phyloP scores from a whole-genome alignment of 495 filamentous ascomycete genomes.

The Penicillium daleae region DNA sequence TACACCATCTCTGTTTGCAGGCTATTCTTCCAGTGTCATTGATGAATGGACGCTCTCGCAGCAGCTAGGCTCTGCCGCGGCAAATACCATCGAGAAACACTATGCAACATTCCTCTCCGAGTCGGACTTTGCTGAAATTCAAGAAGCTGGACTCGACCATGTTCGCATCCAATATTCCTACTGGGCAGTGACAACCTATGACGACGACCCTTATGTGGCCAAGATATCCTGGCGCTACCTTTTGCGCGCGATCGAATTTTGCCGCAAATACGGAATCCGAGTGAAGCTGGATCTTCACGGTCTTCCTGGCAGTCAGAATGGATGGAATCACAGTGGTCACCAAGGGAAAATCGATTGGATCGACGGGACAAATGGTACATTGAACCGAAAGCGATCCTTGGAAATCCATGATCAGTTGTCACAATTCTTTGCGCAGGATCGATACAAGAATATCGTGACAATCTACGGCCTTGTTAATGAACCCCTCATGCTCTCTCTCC shows the following conservation, averaged over 20 bases:
- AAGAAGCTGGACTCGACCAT: conserved; percentile 89
- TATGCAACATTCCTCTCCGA: conserved; percentile 87
- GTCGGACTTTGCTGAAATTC: conserved; percentile 80
- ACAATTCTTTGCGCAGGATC: conserved; percentile 80
- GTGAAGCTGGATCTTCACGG: conserved; percentile 95
- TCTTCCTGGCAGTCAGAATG: conserved; percentile 82
- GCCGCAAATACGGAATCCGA: conserved; percentile 88
- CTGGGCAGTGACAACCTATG: conserved; percentile 89
- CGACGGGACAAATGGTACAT: conserved; percentile 65
- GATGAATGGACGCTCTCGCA: conserved; percentile 85
- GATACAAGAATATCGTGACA: conserved; percentile 80
- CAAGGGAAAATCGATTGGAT: conserved; percentile 76
- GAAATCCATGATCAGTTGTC: conserved; percentile 80
- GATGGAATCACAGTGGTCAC: conserved; percentile 86
- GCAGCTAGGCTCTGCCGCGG: conserved; percentile 64
- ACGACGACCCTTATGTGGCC: conserved; percentile 84
- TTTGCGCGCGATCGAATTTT: conserved; percentile 88
- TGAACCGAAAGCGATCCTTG: conserved; percentile 75
- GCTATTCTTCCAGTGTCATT: conserved; percentile 68
- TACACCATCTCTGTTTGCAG: conserved; percentile 82
- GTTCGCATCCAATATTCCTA: conserved; percentile 94
- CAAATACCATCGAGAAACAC: conserved; percentile 78
- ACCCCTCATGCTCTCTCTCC: conserved; percentile 73
- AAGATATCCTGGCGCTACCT: conserved; percentile 94
- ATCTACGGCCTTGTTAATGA: conserved; percentile 90